These are phyloP conservation scores for Pilobolus umbonatus DNA, from an alignment of 192 early-diverging fungal genomes.

Conservation along the genomic window DNA sequence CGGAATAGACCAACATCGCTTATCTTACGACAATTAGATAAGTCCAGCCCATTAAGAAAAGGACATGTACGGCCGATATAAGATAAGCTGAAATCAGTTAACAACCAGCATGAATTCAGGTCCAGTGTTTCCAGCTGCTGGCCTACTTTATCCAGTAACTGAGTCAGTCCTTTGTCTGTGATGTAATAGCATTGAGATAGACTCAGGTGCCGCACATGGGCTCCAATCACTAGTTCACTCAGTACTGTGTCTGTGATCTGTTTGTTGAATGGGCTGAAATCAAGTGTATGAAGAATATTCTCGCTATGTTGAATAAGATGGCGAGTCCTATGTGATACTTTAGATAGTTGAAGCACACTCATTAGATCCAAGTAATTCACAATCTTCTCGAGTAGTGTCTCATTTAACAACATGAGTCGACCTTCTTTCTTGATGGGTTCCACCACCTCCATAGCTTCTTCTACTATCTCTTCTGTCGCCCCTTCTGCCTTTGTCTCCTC, in stretches of 20 bases:
- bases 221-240: conserved; percentile 34
- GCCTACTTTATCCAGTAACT: conserved; percentile 38
- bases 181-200: conserved; percentile 70
- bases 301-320: neutral
- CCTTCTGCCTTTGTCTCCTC: no score
- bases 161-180: conserved; percentile 51
- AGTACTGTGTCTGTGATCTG: conserved; percentile 48
- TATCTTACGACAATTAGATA: conserved; percentile 79
- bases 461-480: no score
- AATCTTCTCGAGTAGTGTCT: neutral
- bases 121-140: conserved; percentile 42
- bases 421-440: neutral
- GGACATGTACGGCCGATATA: conserved; percentile 40
- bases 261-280: conserved; percentile 57
- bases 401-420: neutral
- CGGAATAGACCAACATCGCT: conserved; percentile 54
- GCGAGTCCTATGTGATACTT: neutral
- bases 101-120: conserved; percentile 65
- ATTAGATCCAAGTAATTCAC: neutral
- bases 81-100: conserved; percentile 59
- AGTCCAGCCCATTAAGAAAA: conserved; percentile 50
- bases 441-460: neutral
- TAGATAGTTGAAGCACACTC: neutral
- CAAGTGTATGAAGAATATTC: conserved; percentile 42
- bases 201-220: conserved; percentile 39